Evolutionary conservation across 2,329 filamentous ascomycete genomes (phyloP), one percentile per base, ranked within the genome.

Genomic region (Endocalyx cinctus): DNA sequence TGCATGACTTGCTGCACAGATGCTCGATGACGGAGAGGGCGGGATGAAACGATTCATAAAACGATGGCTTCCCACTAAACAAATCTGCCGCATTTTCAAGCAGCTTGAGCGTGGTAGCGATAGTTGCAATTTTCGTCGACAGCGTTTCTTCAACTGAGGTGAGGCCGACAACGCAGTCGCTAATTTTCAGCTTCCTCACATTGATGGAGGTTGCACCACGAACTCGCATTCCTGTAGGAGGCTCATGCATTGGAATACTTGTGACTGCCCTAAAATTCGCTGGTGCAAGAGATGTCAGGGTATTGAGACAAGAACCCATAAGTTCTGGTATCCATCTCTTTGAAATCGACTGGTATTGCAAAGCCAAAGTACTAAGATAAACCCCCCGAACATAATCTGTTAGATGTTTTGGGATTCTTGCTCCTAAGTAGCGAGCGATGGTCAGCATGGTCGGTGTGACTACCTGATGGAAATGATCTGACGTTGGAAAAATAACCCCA

Each of bases 391-490:
- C 74, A 39, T 86, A 75, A 46, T 92, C 84, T 6, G 71, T 63
- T 4, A 87, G 60, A 6, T 65, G 69, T 27, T 76, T 69, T 1
- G 87, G 79, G 1, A 82, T 70, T 35, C 80, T 87, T 48, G 95
- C 79, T 2, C 84, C 87, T 17, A 98, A 72, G 60, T 85, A 96
- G 34, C 87, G 79, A 10, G 76, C 77, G 60, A 97, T 86, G n/a
- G 82, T 75, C 5, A 96, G 77, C 61, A 87, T 84, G 1, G 90
- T 84, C 2, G 92, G 92, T 2, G 92, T 98, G 25, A 87, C 84
- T 22, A 97, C 87, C 49, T 92, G 84, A 52, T 98, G 92, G 61
- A 97, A 98, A 62, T 97, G 89, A 60, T 98, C 92, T 0, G 89
- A 96, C 0, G 92, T 95, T 5, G 92, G 89, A 52, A 94, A 98